phyloP scores from a whole-genome alignment of 306 rosid genomes.

The Morella rubra region DNA sequence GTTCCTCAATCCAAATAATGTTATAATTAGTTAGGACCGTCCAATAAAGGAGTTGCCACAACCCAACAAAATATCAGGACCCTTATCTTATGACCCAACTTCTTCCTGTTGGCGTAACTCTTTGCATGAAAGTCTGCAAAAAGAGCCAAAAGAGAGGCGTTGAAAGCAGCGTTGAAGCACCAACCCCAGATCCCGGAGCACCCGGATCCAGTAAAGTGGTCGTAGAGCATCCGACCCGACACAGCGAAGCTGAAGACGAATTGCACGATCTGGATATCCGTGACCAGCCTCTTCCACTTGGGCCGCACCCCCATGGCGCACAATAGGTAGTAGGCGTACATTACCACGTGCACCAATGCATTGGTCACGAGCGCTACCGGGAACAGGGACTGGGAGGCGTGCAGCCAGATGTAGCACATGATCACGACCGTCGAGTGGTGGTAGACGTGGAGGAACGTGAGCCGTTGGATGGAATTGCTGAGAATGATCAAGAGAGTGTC shows the following conservation, averaged over 20 bases:
- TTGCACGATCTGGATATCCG: slow-evolving; percentile 79
- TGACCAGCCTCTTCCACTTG: slow-evolving; percentile 73
- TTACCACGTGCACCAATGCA: slow-evolving; percentile 70
- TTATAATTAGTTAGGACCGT: background rate
- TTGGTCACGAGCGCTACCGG: slow-evolving; percentile 78
- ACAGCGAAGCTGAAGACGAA: slow-evolving; percentile 69
- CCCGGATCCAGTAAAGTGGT: slow-evolving; percentile 55
- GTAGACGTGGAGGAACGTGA: slow-evolving; percentile 90
- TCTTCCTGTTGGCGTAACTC: slow-evolving; percentile 43
- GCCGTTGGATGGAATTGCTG: slow-evolving; percentile 51
- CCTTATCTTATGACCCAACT: background rate
- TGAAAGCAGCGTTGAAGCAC: slow-evolving; percentile 78
- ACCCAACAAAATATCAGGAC: background rate
- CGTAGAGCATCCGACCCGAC: slow-evolving; percentile 55
- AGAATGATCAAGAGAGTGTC: slow-evolving; percentile 77
- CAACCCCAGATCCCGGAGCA: slow-evolving; percentile 76
- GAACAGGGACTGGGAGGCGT: slow-evolving; percentile 68
- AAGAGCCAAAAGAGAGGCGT: slow-evolving; percentile 70
- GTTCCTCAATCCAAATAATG: too few species aligned
- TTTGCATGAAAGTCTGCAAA: slow-evolving; percentile 70
- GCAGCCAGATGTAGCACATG: slow-evolving; percentile 80
- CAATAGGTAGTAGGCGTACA: slow-evolving; percentile 78
- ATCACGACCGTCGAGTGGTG: slow-evolving; percentile 79
- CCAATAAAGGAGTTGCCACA: background rate
- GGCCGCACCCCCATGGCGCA: slow-evolving; percentile 59